These are phyloP conservation scores for Phytopythium montanum DNA, from an alignment of 352 stramenopile species.

Conservation along the genomic window DNA sequence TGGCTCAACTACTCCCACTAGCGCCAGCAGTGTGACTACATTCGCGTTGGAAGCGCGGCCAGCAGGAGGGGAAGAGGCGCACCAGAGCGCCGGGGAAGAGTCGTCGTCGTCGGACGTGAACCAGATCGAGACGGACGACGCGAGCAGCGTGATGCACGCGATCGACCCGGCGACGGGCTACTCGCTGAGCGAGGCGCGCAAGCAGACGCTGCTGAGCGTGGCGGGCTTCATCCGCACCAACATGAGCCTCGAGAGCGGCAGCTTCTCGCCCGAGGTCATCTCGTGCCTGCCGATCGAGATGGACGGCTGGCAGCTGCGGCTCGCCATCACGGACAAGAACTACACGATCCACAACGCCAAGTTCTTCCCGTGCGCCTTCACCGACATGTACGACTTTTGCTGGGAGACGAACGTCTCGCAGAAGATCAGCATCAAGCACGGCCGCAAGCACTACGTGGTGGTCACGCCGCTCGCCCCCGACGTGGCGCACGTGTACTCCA, in stretches of 20 bases:
- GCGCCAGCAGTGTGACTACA: slow-evolving; percentile 6
- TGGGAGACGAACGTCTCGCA: slow-evolving; percentile 83
- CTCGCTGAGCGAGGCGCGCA: slow-evolving; percentile 56
- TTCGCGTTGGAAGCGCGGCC: slow-evolving; percentile 27
- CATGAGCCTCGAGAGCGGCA: slow-evolving; percentile 79
- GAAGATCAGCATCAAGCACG: slow-evolving; percentile 75
- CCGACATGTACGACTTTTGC: slow-evolving; percentile 83
- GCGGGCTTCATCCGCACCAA: slow-evolving; percentile 74
- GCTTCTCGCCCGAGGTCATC: slow-evolving; percentile 81
- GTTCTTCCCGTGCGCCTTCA: slow-evolving; percentile 77
- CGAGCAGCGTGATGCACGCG: slow-evolving; percentile 30
- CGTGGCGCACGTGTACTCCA: slow-evolving; percentile 80
- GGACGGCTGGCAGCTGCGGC: slow-evolving; percentile 81
- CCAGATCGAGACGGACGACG: slow-evolving; percentile 58
- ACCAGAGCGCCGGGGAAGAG: slow-evolving; percentile 43
- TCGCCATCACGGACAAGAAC: slow-evolving; percentile 86
- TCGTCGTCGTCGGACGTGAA: slow-evolving; percentile 39
- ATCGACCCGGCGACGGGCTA: slow-evolving; percentile 62
- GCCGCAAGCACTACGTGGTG: slow-evolving; percentile 79
- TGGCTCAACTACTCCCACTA: slow-evolving; percentile 15
- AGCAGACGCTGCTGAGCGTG: slow-evolving; percentile 66
- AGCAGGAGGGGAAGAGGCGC: not conserved
- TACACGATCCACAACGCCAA: slow-evolving; percentile 88
- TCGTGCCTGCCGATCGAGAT: slow-evolving; percentile 85
- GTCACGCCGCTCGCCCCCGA: slow-evolving; percentile 69